Evolutionary conservation across 2,329 filamentous ascomycete genomes (phyloP).

Genomic region (Didymella sp.): DNA sequence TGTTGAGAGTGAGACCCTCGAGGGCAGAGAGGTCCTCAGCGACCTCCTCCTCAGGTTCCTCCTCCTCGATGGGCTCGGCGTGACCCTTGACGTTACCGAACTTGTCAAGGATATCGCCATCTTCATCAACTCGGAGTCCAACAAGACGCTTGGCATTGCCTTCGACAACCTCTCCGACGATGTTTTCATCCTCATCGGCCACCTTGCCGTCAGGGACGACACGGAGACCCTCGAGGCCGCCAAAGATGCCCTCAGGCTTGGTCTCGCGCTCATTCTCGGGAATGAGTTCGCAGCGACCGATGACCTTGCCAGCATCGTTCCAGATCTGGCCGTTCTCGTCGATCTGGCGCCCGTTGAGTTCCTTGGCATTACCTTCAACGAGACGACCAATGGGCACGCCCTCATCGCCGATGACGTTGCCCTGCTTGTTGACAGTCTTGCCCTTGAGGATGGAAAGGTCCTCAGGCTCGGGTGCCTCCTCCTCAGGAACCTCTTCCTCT

Average conservation of each 20-base stretch:
- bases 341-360: conserved; percentile 71
- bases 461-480: conserved; percentile 50
- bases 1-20: conserved; percentile 57
- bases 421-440: conserved; percentile 59
- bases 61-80: conserved; percentile 62
- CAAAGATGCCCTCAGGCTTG: conserved; percentile 60
- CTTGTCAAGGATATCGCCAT: conserved; percentile 68
- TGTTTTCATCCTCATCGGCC: conserved; percentile 59
- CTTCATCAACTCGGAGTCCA: conserved; percentile 66
- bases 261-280: conserved; percentile 67
- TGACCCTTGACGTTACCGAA: conserved; percentile 68
- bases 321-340: conserved; percentile 75
- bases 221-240: conserved; percentile 57
- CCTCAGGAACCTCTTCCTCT: conserved; percentile 63
- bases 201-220: conserved; percentile 58
- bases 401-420: conserved; percentile 59
- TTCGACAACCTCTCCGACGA: conserved; percentile 62
- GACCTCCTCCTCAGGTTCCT: conserved; percentile 48
- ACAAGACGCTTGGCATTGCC: conserved; percentile 66
- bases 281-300: conserved; percentile 72
- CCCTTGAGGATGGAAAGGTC: conserved; percentile 57
- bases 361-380: conserved; percentile 69
- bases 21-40: conserved; percentile 56
- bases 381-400: conserved; percentile 66
- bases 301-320: conserved; percentile 74